Base-by-base conservation (phyloP, 1,139 yeast genomes). In the Pichia sp. region DNA sequence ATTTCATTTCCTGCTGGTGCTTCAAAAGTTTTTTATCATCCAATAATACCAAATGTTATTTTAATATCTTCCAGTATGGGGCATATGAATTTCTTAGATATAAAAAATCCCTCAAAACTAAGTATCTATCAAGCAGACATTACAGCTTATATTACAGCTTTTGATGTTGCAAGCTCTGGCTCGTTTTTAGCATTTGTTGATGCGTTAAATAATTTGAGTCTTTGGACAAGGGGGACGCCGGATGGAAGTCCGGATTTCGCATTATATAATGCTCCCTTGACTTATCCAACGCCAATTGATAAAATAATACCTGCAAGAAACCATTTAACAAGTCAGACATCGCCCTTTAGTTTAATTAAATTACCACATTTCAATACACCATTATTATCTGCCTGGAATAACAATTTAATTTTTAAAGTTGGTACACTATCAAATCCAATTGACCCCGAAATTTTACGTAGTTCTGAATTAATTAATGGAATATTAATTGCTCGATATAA, bases 1-100 rank as follows among this genome's bases (percentile, higher is more conserved):
- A 74, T 91, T 5, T 83, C 96, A 2, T 90, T 90, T 66, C 88
- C 96, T 0, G 85, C 90, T 0, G 98, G 98, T 5, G 97, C 98
- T 1, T 77, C 88, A 8, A 86, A 80, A 65, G 95, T 87, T 1
- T 77, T 86, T 49, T 76, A 91, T 58, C 98, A 91, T 68, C 97
- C 98, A 5, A 87, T 87, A 57, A 69, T 90, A 53, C 87, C 97
- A 14, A 87, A 89, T 44, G 82, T 87, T 48, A 79, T 90, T 45
- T 69, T 90, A 13, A 81, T 88, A 22, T 85, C 89, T 0, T 86
- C 96, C 0, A 76, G 76, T 22, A 68, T 79, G 31, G 99, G 99
- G 10, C 95, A 88, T 57, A 71, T 95, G 54, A 96, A 90, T 62
- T 83, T 90, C 60, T 79, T 89, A 28, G 98, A 93, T 66, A 78